A percentile compares a stretch with the other conserved stretches of the same genome.
phyloP scores from a whole-genome alignment of 2,329 filamentous ascomycete genomes.

The Pyrenochaeta sp. region DNA sequence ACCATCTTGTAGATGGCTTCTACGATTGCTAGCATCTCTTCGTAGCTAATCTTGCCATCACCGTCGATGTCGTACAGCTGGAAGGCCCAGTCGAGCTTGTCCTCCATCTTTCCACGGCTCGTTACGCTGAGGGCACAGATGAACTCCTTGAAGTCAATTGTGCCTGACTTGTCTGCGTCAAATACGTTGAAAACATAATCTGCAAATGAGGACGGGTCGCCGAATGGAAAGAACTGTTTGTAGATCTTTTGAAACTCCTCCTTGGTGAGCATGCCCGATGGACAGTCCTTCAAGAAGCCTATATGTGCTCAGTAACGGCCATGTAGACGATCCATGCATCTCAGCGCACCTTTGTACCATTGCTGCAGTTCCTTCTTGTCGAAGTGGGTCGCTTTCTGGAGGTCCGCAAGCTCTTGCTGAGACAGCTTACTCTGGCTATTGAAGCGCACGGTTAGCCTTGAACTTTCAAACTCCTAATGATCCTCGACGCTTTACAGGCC shows the following conservation, averaged over 20 bases:
- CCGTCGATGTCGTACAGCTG: slow-evolving; percentile 99
- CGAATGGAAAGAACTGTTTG: slow-evolving; percentile 98
- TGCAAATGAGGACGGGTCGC: slow-evolving; percentile 95
- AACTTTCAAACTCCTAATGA: slow-evolving; percentile 30
- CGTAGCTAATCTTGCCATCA: slow-evolving; percentile 98
- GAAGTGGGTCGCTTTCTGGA: slow-evolving; percentile 97
- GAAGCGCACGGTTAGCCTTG: slow-evolving; percentile 43
- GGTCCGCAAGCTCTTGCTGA: slow-evolving; percentile 90
- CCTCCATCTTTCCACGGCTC: slow-evolving; percentile 97
- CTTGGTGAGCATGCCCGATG: slow-evolving; percentile 94
- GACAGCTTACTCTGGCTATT: slow-evolving; percentile 96
- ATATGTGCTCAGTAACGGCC: slow-evolving; percentile 25
- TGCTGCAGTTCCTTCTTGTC: slow-evolving; percentile 99
- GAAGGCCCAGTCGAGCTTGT: slow-evolving; percentile 99
- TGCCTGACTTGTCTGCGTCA: slow-evolving; percentile 94
- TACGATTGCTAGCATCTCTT: slow-evolving; percentile 98
- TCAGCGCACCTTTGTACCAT: slow-evolving; percentile 93
- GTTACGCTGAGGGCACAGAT: slow-evolving; percentile 98
- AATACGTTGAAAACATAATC: slow-evolving; percentile 99
- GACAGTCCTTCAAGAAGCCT: slow-evolving; percentile 99
- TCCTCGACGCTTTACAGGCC: slow-evolving; percentile 27
- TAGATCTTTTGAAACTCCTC: slow-evolving; percentile 99
- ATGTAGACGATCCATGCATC: not conserved
- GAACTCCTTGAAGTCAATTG: slow-evolving; percentile 99
- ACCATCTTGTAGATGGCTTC: slow-evolving; percentile 99